Percentiles rank a stretch among this genome's conserved stretches.
phyloP scores from a whole-genome alignment of 805 yeast species.

The Nematodospora valgi region DNA sequence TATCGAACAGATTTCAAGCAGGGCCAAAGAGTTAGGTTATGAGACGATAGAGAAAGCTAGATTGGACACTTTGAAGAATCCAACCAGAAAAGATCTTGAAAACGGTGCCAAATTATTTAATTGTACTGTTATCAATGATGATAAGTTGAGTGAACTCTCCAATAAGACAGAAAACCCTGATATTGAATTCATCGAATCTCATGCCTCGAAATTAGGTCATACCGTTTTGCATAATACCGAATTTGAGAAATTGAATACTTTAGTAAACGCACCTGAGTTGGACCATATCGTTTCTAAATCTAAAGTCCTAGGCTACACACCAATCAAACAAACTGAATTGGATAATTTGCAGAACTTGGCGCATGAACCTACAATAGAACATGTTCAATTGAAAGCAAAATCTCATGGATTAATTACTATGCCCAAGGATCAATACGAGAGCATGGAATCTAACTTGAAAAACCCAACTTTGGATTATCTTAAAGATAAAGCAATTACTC shows the following conservation, averaged over 20 bases:
- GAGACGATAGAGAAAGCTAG: constrained; percentile 11
- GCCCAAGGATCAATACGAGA: constrained; percentile 12
- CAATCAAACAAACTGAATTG: constrained; percentile 12
- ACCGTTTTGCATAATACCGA: constrained; percentile 12
- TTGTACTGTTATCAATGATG: constrained; percentile 13
- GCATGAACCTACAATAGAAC: constrained; percentile 15
- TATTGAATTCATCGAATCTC: constrained; percentile 15
- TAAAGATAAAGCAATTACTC: constrained; percentile 12
- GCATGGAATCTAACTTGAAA: constrained; percentile 9
- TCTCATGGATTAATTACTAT: constrained; percentile 11
- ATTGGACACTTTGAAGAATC: constrained; percentile 13
- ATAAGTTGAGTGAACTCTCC: constrained; percentile 12
- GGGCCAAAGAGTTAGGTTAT: constrained; percentile 12
- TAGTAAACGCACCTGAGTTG: constrained; percentile 31
- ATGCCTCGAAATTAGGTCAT: constrained; percentile 15
- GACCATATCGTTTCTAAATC: constrained; percentile 24
- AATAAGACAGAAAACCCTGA: constrained; percentile 13
- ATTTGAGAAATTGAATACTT: constrained; percentile 12
- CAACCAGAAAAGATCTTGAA: constrained; percentile 19
- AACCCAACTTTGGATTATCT: constrained; percentile 18
- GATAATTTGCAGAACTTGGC: constrained; percentile 11
- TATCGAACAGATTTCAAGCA: constrained; percentile 17
- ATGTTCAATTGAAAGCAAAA: constrained; percentile 17
- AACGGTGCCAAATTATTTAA: constrained; percentile 19
- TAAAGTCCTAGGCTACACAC: constrained; percentile 7